Conservation (phyloP, 257 asterid species). For the Galeopsis tetrahit region DNA sequence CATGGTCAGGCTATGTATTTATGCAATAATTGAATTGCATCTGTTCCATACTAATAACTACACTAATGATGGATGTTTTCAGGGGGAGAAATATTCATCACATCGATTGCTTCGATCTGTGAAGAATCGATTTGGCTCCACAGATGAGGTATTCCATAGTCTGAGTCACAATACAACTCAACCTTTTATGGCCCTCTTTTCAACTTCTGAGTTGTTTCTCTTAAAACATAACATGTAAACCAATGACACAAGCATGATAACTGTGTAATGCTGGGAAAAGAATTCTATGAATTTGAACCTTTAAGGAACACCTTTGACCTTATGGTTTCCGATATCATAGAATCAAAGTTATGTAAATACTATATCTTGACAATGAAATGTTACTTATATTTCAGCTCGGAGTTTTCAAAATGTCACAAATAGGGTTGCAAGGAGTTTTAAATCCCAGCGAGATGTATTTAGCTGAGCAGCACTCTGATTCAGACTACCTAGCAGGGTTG, state of each 20-base stretch:
- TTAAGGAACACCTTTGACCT: slow-evolving; percentile 22
- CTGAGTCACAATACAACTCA: slow-evolving; percentile 17
- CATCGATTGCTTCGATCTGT: slow-evolving; percentile 89
- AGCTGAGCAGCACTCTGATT: slow-evolving; percentile 75
- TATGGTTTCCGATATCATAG: slow-evolving; percentile 12
- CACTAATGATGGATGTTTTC: slow-evolving; percentile 39
- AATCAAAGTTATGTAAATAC: slow-evolving; percentile 13
- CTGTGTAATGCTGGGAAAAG: background rate
- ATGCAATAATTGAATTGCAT: background rate
- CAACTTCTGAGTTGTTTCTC: background rate
- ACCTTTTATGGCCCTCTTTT: slow-evolving; percentile 1
- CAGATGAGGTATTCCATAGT: slow-evolving; percentile 79
- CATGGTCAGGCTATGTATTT: background rate
- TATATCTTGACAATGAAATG: slow-evolving; percentile 29
- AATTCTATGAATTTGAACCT: slow-evolving; percentile 24
- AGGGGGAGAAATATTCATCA: slow-evolving; percentile 91
- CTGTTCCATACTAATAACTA: slow-evolving; percentile 16
- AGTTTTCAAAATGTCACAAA: slow-evolving; percentile 79
- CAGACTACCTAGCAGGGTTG: slow-evolving; percentile 81
- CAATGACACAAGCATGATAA: slow-evolving; percentile 17
- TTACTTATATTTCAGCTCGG: slow-evolving; percentile 73
- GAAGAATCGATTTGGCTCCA: slow-evolving; percentile 95
- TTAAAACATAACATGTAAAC: slow-evolving; percentile 19
- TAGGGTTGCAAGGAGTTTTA: slow-evolving; percentile 75
- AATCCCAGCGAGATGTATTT: slow-evolving; percentile 91